Percentiles rank a stretch among this genome's conserved stretches.
Evolutionary conservation across 2,329 filamentous ascomycete genomes (phyloP).

Genomic region (Aspergillus intermedius): DNA sequence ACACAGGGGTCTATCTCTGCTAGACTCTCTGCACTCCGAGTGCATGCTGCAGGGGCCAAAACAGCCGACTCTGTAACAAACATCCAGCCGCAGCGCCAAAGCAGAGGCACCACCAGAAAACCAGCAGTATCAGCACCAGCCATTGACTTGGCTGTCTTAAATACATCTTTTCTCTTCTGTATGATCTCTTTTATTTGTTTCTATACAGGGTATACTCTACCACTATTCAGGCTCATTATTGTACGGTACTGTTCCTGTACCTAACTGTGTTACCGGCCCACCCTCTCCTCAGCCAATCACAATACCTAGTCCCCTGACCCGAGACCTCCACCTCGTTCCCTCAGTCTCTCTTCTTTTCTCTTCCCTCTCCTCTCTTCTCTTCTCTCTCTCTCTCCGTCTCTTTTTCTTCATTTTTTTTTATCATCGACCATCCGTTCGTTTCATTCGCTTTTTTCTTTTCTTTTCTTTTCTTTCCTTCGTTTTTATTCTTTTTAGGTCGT

Average conservation of each 20-base stretch:
- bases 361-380: slow-evolving; percentile 20
- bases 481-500: slow-evolving; percentile 24
- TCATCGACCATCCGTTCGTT: slow-evolving; percentile 13
- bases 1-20: too few species aligned
- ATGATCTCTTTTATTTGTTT: too few species aligned
- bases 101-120: too few species aligned
- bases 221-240: too few species aligned
- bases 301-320: slow-evolving; percentile 11
- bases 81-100: too few species aligned
- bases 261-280: background rate
- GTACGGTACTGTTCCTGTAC: background rate
- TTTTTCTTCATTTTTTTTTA: slow-evolving; percentile 23
- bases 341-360: slow-evolving; percentile 16
- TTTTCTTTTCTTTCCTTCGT: slow-evolving; percentile 18
- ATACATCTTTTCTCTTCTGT: too few species aligned
- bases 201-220: too few species aligned
- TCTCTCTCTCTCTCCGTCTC: slow-evolving; percentile 21
- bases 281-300: background rate
- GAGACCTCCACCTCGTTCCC: slow-evolving; percentile 10
- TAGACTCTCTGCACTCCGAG: too few species aligned
- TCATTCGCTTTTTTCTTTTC: slow-evolving; percentile 19
- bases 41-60: too few species aligned
- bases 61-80: background rate
- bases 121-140: too few species aligned
- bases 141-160: too few species aligned